Base-by-base conservation (phyloP, 768 basidiomycete species). In the Mrakia hoshinonis region DNA sequence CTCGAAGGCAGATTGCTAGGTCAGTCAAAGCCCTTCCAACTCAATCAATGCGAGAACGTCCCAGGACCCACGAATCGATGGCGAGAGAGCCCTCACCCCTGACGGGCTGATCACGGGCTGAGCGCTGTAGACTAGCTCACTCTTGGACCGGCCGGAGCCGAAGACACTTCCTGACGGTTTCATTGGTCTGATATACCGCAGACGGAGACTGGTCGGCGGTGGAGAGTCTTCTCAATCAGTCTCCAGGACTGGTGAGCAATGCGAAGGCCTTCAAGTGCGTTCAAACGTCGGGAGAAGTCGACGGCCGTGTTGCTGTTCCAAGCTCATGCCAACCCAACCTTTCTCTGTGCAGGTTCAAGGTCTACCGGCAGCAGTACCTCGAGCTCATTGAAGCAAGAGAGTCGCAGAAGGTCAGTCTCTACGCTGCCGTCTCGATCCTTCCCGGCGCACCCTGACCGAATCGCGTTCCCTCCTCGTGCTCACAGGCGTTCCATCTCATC, bases 281-380 rank as follows among this genome's bases (percentile, higher is more conserved):
- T 18, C 22, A 12, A 20, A 46, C 26, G 3, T 47, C 7, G 12
- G 1, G 18, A n/a, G 18, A 24, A n/a, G n/a, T n/a, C n/a, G n/a
- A 48, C 46, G 62, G 24, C 43, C 62, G 46, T 48, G 62, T 48
- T 38, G 38, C 38, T 20, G 22, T 38, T 48, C 22, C 26, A 24
- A 4, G 15, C 29, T 31, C 29, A 24, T 1, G n/a, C 20, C n/a
- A n/a, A n/a, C n/a, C n/a, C n/a, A n/a, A 18, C 26, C 0, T n/a
- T 15, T 13, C n/a, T n/a, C n/a, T 20, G 15, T 49, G 18, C 29
- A 66, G 64, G 4, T 66, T 49, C 31, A 46, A 66, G 48, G 74
- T 77, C 52, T 79, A 77, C 67, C 67, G 77, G 4, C 78, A 79
- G 49, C 78, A 79, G 55, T 79, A 79, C 73, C 73, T 79, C 13